phyloP scores from a whole-genome alignment of 192 early-diverging fungal genomes.

The Neocallimastix lanati region DNA sequence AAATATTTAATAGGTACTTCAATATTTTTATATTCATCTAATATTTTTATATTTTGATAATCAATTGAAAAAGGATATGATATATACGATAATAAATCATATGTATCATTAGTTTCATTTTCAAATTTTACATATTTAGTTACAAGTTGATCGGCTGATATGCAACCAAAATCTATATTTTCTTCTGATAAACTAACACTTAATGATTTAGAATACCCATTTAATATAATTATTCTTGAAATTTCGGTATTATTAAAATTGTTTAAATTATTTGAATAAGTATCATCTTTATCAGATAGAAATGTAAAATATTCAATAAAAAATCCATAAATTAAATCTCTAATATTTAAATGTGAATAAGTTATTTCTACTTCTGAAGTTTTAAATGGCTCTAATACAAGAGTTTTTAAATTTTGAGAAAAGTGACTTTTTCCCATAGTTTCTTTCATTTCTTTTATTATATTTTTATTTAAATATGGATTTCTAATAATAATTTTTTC shows the following conservation, averaged over 20 bases:
- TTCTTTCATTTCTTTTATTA: not conserved
- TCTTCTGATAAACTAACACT: not conserved
- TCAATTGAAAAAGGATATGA: not conserved
- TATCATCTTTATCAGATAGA: not conserved
- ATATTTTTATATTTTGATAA: not conserved
- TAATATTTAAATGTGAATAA: not conserved
- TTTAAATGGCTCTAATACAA: not conserved
- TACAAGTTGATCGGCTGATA: not conserved
- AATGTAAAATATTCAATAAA: not conserved
- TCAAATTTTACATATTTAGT: not conserved
- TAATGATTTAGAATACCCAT: not conserved
- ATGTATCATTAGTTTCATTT: not conserved
- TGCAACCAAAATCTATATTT: not conserved
- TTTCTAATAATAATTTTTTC: not conserved
- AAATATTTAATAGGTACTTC: not conserved
- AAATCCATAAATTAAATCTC: not conserved
- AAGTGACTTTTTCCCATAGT: not conserved
- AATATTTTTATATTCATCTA: not conserved
- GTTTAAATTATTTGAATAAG: not conserved
- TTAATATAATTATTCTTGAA: not conserved
- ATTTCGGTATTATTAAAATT: not conserved
- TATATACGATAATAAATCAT: not conserved
- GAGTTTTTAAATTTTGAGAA: not conserved
- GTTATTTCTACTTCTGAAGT: not conserved
- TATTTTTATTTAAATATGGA: not conserved